Conservation (phyloP, 2,329 filamentous ascomycete species). For the Seiridium cupressi region DNA sequence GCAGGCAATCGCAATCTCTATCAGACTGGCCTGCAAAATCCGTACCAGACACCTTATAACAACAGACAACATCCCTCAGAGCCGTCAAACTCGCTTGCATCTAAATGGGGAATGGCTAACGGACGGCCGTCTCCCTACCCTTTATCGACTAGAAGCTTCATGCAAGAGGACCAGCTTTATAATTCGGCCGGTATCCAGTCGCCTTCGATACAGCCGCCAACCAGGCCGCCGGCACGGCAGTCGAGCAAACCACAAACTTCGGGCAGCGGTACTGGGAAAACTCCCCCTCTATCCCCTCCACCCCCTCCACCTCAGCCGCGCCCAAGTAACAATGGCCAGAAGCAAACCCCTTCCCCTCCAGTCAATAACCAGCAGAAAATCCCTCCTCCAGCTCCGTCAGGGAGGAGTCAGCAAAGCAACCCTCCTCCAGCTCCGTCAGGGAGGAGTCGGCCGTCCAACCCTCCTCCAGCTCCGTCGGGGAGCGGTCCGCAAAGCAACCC, state of each 20-base stretch:
- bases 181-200: slow-evolving; percentile 28
- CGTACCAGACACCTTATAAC: neutral
- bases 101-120: slow-evolving; percentile 23
- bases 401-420: no score
- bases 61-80: slow-evolving; percentile 16
- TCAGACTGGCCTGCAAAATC: neutral
- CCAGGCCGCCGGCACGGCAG: neutral
- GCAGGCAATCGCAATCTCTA: neutral
- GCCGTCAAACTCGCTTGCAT: slow-evolving; percentile 13
- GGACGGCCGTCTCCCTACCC: slow-evolving; percentile 19
- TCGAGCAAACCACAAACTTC: no score
- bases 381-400: no score
- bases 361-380: no score
- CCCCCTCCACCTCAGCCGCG: neutral
- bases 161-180: slow-evolving; percentile 33
- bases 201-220: slow-evolving; percentile 6
- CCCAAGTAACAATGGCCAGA: no score
- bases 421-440: no score
- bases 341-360: no score
- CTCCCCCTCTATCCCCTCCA: no score
- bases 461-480: no score
- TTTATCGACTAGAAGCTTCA: slow-evolving; percentile 28
- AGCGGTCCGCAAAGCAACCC: no score
- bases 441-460: no score
- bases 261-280: no score